Base-by-base conservation (phyloP, 306 rosid species). In the Gastrolobium bilobum region DNA sequence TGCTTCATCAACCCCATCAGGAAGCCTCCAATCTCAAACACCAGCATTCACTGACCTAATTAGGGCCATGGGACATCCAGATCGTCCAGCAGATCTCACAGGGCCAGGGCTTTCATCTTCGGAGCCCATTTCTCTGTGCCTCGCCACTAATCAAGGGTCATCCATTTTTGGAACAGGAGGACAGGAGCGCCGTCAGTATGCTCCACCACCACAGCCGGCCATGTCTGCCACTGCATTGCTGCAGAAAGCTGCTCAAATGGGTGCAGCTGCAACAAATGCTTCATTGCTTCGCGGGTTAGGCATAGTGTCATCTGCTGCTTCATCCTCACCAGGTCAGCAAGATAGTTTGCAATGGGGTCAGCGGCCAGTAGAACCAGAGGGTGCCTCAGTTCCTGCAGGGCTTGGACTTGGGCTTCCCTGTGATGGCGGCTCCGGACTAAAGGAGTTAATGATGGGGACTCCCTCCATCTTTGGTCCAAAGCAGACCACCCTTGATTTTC, bases 171-270 rank as follows among this genome's bases (percentile, higher is more conserved):
- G 84, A 42, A 33, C 88, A 15, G 86, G 86, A 26, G 88, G 89
- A 48, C 93, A 85, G 72, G 93, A 89, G 34, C 84, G 72, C 14
- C 71, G 96, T 51, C 97, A 86, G 15, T 91, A 89, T 42, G 82
- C 86, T 0, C 87, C 94, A 0, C 79, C 87, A 1, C 92, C 92
- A 48, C 93, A 84, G 53, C 91, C 93, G 11, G 86, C 92, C 3
- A 86, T 91, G 94, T 92, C 97, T 2, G 97, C 97, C 26, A 92
- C 97, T 1, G 97, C 97, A 0, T 68, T 92, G 4, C 91, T 92
- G 3, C 97, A 92, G 88, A 92, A 90, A 62, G 97, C 97, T 13
- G 94, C 26, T 20, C 26, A 20, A 20, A 20, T 20, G 26, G 26
- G 26, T 20, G 26, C 26, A 20, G 26, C 26, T 38, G 89, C 90